Evolutionary conservation across 306 rosid genomes (phyloP).

Genomic region (Fragaria nilgerrensis): DNA sequence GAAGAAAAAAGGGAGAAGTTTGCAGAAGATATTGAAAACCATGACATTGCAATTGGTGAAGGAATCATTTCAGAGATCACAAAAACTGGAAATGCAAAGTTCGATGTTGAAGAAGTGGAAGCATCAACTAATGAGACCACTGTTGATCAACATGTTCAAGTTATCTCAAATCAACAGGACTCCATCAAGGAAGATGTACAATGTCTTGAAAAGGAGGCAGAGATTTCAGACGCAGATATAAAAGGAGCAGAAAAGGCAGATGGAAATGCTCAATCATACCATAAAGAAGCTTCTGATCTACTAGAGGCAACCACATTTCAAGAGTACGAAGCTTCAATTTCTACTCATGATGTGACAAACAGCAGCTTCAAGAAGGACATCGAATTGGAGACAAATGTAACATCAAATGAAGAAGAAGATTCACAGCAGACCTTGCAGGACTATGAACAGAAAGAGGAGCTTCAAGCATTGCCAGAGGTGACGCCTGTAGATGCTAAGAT

Average conservation of each 20-base stretch:
- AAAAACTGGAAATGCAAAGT: slow-evolving; percentile 16
- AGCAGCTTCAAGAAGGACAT: slow-evolving; percentile 10
- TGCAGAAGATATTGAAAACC: slow-evolving; percentile 10
- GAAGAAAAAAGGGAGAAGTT: slow-evolving; percentile 15
- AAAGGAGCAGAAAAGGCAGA: slow-evolving; percentile 8
- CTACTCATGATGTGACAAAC: slow-evolving; percentile 14
- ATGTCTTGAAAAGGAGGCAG: slow-evolving; percentile 21
- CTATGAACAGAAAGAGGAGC: slow-evolving; percentile 22
- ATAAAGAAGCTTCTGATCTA: slow-evolving; percentile 14
- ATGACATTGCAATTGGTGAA: slow-evolving; percentile 5
- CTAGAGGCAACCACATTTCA: slow-evolving; percentile 13
- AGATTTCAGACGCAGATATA: slow-evolving; percentile 15
- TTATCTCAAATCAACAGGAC: slow-evolving; percentile 23
- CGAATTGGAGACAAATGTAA: slow-evolving; percentile 18
- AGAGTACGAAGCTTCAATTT: slow-evolving; percentile 19
- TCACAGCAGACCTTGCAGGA: slow-evolving; percentile 11
- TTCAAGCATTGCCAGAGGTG: slow-evolving; percentile 18
- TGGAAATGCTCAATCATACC: slow-evolving; percentile 9
- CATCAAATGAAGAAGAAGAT: slow-evolving; percentile 20
- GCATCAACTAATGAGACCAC: slow-evolving; percentile 10
- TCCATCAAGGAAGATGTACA: slow-evolving; percentile 20
- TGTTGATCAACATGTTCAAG: slow-evolving; percentile 27
- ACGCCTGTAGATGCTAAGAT: slow-evolving; percentile 10
- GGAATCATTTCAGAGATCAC: slow-evolving; percentile 10
- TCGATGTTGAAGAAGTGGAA: slow-evolving; percentile 18